Percentiles rank a stretch among this genome's conserved stretches.
phyloP scores from a whole-genome alignment of 805 yeast species.

The Pichia sporocuriosa region DNA sequence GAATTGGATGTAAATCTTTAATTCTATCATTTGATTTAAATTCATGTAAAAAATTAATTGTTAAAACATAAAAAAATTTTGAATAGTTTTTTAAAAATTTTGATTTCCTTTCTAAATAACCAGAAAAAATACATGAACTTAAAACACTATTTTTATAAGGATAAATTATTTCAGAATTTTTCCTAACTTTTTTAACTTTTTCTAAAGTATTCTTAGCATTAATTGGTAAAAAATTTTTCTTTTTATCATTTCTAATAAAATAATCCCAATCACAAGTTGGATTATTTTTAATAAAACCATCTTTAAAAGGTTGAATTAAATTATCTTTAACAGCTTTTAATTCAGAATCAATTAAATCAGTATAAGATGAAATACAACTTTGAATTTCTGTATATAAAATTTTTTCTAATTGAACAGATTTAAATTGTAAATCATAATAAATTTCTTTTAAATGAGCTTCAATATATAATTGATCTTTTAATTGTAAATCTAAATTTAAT shows the following conservation, averaged over 20 bases:
- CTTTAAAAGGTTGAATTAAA: slow-evolving; percentile 46
- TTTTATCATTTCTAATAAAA: slow-evolving; percentile 42
- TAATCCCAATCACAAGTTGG: slow-evolving; percentile 67
- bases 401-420: slow-evolving; percentile 59
- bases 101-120: slow-evolving; percentile 53
- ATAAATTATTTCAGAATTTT: slow-evolving; percentile 44
- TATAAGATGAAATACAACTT: slow-evolving; percentile 45
- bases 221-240: slow-evolving; percentile 36
- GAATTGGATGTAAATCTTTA: slow-evolving; percentile 41
- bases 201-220: slow-evolving; percentile 24
- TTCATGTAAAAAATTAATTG: slow-evolving; percentile 63
- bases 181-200: slow-evolving; percentile 35
- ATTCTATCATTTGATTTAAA: slow-evolving; percentile 52
- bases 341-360: slow-evolving; percentile 46
- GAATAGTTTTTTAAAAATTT: slow-evolving; percentile 56
- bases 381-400: slow-evolving; percentile 60
- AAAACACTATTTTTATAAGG: slow-evolving; percentile 47
- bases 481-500: slow-evolving; percentile 55
- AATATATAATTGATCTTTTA: slow-evolving; percentile 54
- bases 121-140: slow-evolving; percentile 52
- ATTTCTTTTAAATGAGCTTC: slow-evolving; percentile 64
- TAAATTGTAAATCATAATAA: slow-evolving; percentile 53
- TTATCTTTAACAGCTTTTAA: slow-evolving; percentile 40
- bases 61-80: slow-evolving; percentile 58
- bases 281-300: slow-evolving; percentile 48